Evolutionary conservation across 371 early-diverging fungal genomes (phyloP).

Genomic region (Mucor piriformis): DNA sequence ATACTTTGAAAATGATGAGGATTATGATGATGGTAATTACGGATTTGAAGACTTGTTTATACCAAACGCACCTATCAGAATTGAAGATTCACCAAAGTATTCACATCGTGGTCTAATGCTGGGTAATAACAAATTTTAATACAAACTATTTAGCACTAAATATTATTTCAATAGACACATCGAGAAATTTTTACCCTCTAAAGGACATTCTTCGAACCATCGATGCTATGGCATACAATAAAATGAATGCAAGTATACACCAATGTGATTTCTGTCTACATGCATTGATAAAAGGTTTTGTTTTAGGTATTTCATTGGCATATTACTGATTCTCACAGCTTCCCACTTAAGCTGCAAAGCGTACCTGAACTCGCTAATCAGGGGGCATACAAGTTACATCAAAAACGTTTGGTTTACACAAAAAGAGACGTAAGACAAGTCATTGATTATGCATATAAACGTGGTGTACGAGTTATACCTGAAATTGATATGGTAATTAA

Average conservation of each 20-base stretch:
- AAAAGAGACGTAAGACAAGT: conserved; percentile 62
- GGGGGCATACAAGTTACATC: conserved; percentile 54
- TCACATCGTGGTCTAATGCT: conserved; percentile 76
- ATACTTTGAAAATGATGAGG: conserved; percentile 6
- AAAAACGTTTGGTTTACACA: conserved; percentile 58
- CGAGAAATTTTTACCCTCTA: conserved; percentile 77
- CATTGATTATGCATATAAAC: conserved; percentile 60
- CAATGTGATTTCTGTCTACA: neutral
- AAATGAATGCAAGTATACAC: conserved; percentile 51
- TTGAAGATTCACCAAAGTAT: conserved; percentile 70
- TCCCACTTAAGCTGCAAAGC: conserved; percentile 56
- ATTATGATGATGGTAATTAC: conserved; percentile 22
- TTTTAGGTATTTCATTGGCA: conserved; percentile 77
- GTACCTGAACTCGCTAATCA: conserved; percentile 51
- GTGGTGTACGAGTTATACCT: conserved; percentile 67
- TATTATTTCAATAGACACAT: conserved; percentile 54
- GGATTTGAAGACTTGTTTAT: conserved; percentile 39
- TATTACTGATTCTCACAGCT: conserved; percentile 73
- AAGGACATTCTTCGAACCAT: conserved; percentile 57
- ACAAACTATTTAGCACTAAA: neutral
- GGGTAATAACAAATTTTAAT: conserved; percentile 21
- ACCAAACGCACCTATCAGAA: conserved; percentile 61
- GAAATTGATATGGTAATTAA: conserved; percentile 74
- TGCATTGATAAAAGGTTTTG: neutral
- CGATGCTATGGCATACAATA: conserved; percentile 60